Conservation (phyloP, 495 filamentous ascomycete species). For the Lasiosphaeria miniovina region DNA sequence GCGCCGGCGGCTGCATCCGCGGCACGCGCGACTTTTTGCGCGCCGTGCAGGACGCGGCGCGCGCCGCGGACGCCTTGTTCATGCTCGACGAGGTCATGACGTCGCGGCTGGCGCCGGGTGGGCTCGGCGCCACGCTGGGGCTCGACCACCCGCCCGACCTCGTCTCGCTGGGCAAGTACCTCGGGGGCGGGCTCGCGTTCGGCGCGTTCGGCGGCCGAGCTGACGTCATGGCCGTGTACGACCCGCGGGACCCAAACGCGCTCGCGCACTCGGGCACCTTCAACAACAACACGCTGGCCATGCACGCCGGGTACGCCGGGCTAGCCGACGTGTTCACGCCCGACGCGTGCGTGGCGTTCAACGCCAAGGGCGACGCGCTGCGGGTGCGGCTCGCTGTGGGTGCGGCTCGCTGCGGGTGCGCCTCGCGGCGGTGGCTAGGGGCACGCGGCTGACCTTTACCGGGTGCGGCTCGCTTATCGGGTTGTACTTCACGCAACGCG, state of each 20-base stretch:
- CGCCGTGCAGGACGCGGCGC: slow-evolving; percentile 28
- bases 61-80: slow-evolving; percentile 46
- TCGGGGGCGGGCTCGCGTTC: slow-evolving; percentile 61
- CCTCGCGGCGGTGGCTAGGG: slow-evolving; percentile 29
- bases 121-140: slow-evolving; percentile 40
- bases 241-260: slow-evolving; percentile 37
- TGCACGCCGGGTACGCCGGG: slow-evolving; percentile 52
- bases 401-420: slow-evolving; percentile 30
- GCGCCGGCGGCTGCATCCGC: slow-evolving; percentile 49
- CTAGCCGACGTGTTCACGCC: slow-evolving; percentile 43
- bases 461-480: slow-evolving; percentile 45
- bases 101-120: slow-evolving; percentile 48
- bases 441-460: slow-evolving; percentile 38
- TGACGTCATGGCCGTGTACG: slow-evolving; percentile 55
- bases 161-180: slow-evolving; percentile 60
- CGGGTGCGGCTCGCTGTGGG: slow-evolving; percentile 32
- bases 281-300: slow-evolving; percentile 63
- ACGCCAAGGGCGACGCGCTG: slow-evolving; percentile 36
- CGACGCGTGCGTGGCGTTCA: slow-evolving; percentile 36
- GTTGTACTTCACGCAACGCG: slow-evolving; percentile 38
- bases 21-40: slow-evolving; percentile 44
- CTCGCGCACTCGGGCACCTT: slow-evolving; percentile 61
- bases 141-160: slow-evolving; percentile 50
- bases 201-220: slow-evolving; percentile 60
- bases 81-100: slow-evolving; percentile 68